Evolutionary conservation across 331 rosid genomes (phyloP).

Genomic region (Rhamnella rubrinervis): DNA sequence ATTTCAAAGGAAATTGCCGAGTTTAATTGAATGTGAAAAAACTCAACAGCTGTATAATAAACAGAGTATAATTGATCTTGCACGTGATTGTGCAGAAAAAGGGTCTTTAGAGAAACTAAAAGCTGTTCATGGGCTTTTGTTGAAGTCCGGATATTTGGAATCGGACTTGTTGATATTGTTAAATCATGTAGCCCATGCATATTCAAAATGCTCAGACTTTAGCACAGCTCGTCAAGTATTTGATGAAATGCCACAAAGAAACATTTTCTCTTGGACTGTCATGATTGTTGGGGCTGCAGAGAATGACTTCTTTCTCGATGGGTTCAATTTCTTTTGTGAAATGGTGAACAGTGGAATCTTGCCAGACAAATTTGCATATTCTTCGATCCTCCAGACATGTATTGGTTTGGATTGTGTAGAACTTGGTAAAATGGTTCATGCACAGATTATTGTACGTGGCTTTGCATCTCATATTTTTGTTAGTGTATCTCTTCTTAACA

Average conservation of each 20-base stretch:
- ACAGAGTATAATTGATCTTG: conserved; percentile 52
- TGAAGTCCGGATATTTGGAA: conserved; percentile 44
- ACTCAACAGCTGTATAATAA: conserved; percentile 20
- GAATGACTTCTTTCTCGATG: conserved; percentile 46
- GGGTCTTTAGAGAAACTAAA: conserved; percentile 40
- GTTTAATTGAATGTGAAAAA: conserved; percentile 22
- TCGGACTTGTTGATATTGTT: conserved; percentile 47
- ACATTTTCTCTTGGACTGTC: conserved; percentile 69
- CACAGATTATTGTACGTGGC: conserved; percentile 62
- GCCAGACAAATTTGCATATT: conserved; percentile 62
- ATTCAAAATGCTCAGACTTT: conserved; percentile 54
- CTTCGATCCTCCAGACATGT: conserved; percentile 61
- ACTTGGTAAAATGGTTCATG: conserved; percentile 65
- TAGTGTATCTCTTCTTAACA: conserved; percentile 66
- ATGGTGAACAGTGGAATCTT: conserved; percentile 51
- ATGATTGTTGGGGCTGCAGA: conserved; percentile 59
- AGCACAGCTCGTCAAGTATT: conserved; percentile 47
- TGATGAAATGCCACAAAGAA: conserved; percentile 58
- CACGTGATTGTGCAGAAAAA: conserved; percentile 42
- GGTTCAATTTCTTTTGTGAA: conserved; percentile 47
- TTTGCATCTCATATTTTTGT: conserved; percentile 53
- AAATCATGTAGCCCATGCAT: conserved; percentile 53
- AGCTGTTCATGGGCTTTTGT: conserved; percentile 54
- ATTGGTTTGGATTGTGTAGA: conserved; percentile 46
- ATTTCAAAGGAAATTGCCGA: conserved; percentile 21